Conservation (phyloP, 768 basidiomycete genomes). For the Lactarius hengduanensis region DNA sequence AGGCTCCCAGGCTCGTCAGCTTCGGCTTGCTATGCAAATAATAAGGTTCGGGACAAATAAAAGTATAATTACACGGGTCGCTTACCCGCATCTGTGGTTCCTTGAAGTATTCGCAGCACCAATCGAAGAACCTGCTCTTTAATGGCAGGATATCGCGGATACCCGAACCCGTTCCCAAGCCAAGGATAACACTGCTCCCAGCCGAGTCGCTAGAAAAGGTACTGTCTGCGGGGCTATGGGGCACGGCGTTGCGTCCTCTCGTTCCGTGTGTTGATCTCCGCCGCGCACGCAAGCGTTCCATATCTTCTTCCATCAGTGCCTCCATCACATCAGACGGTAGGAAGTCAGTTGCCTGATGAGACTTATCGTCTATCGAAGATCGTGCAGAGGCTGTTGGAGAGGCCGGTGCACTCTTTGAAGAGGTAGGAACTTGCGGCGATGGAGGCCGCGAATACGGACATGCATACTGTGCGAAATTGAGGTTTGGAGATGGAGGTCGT, state of each 20-base stretch:
- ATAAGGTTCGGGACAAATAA: slow-evolving; percentile 5
- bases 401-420: slow-evolving; percentile 29
- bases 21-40: slow-evolving; percentile 71
- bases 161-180: slow-evolving; percentile 75
- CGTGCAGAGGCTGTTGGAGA: slow-evolving; percentile 35
- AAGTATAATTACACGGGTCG: slow-evolving; percentile 10
- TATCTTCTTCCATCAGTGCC: slow-evolving; percentile 89
- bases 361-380: slow-evolving; percentile 30
- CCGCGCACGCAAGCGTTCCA: slow-evolving; percentile 82
- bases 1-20: slow-evolving; percentile 94
- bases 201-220: slow-evolving; percentile 74
- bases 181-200: slow-evolving; percentile 66
- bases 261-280: slow-evolving; percentile 45
- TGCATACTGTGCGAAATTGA: slow-evolving; percentile 72
- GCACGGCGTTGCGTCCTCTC: slow-evolving; percentile 39
- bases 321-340: slow-evolving; percentile 80
- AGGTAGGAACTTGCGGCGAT: slow-evolving; percentile 37
- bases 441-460: slow-evolving; percentile 68
- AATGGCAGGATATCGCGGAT: slow-evolving; percentile 85
- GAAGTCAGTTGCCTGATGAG: slow-evolving; percentile 50
- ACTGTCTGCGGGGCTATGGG: slow-evolving; percentile 71
- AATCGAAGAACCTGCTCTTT: slow-evolving; percentile 91
- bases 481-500: slow-evolving; percentile 73
- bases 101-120: slow-evolving; percentile 96
- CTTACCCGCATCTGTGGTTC: slow-evolving; percentile 98